Evolutionary conservation across 495 filamentous ascomycete species (phyloP).

Genomic region (Sphaerosporella brunnea): DNA sequence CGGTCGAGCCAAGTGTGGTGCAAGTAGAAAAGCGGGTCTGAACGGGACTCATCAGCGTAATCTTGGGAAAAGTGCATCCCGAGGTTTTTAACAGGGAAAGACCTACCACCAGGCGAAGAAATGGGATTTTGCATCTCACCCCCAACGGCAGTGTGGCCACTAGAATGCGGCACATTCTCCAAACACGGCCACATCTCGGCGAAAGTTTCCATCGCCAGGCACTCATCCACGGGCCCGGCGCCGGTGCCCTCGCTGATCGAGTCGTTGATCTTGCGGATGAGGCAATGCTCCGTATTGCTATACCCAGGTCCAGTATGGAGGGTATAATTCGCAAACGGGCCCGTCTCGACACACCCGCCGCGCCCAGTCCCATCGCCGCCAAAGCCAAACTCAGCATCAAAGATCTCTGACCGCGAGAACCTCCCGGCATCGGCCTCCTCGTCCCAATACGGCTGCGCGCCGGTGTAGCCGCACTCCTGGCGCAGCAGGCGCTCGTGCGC

Average conservation of each 20-base stretch:
- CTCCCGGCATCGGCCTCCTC: conserved; percentile 30
- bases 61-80: too few relatives aligned
- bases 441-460: conserved; percentile 33
- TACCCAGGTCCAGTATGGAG: conserved; percentile 24
- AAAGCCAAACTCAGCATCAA: conserved; percentile 28
- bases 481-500: conserved; percentile 26
- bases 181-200: conserved; percentile 28
- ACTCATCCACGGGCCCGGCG: conserved; percentile 22
- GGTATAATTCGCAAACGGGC: conserved; percentile 29
- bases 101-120: background rate
- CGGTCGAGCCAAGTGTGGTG: conserved; percentile 37
- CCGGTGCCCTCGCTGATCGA: conserved; percentile 11
- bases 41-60: too few relatives aligned
- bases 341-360: conserved; percentile 28
- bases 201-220: conserved; percentile 23
- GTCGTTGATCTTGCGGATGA: conserved; percentile 27
- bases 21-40: conserved; percentile 36
- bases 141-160: conserved; percentile 29
- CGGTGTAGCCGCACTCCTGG: conserved; percentile 28
- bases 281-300: conserved; percentile 25
- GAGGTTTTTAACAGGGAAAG: too few relatives aligned
- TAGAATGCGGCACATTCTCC: conserved; percentile 28
- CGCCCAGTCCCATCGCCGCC: conserved; percentile 29
- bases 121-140: conserved; percentile 19
- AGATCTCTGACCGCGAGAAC: conserved; percentile 25